Base-by-base conservation (phyloP, 2,329 filamentous ascomycete genomes). In the Raffaelea ambrosiae region DNA sequence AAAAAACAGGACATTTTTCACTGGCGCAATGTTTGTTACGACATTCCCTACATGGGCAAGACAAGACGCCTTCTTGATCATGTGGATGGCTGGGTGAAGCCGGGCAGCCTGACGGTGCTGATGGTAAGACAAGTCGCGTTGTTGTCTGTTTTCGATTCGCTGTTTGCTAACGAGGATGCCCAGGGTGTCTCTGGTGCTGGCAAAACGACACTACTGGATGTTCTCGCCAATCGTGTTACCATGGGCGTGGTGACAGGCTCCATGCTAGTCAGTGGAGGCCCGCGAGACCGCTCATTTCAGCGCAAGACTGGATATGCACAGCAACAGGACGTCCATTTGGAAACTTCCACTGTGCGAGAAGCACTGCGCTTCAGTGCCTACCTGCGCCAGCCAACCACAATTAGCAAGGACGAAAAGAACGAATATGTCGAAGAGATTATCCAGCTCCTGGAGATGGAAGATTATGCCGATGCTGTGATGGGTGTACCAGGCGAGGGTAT, bases 61-160 rank as follows among this genome's bases (percentile, higher is more conserved):
- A 68, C 74, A 2, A 78, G 88, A 16, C 80, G 84, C 40, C 86
- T 96, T 58, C 70, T 96, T 50, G 83, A 95, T 57, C 73, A 93
- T 53, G 86, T 95, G 13, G 86, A 94, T 59, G 90, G 90, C 33
- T 96, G 88, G 86, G 88, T 96, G 51, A 93, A 94, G 66, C 90
- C 90, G 3, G 90, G 90, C 51, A 95, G 88, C 16, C 65, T 95
- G 47, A 95, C 89, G 13, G 89, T 88, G 36, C 73, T 95, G 3
- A 95, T 95, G 89, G 79, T 74, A 11, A 50, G 51, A 33, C n/a
- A n/a, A n/a, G 26, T 29, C 19, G 9, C 20, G 9, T 44, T 45
- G 5, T 23, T 11, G 4, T 10, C 11, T 20, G 4, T 9, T 20
- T 23, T 39, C 14, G 3, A 36, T 18, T n/a, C 19, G 4, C 11